Conservation (phyloP, 2,329 filamentous ascomycete species). For the Colletotrichum nymphaeae region DNA sequence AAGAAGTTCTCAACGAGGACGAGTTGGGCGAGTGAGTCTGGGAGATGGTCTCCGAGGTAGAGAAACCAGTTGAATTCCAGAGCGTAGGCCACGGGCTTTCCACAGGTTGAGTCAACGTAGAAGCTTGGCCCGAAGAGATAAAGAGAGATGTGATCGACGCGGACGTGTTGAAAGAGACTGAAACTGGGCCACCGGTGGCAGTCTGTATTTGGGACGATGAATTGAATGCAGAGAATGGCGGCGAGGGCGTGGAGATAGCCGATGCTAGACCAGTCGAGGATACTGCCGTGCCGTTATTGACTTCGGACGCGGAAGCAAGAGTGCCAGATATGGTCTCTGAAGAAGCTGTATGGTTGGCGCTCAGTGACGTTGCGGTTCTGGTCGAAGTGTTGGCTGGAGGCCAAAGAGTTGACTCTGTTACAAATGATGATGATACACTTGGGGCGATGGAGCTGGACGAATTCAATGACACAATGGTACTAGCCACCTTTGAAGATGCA, state of each 20-base stretch:
- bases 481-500: background rate
- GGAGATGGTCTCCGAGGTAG: background rate
- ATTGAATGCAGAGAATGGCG: constrained; percentile 11
- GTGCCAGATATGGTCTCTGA: constrained; percentile 10
- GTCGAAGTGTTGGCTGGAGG: background rate
- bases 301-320: constrained; percentile 10
- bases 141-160: background rate
- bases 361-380: background rate
- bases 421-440: background rate
- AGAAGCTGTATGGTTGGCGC: background rate
- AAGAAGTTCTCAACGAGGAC: background rate
- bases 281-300: background rate
- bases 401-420: background rate
- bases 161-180: background rate
- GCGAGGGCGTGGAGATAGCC: background rate
- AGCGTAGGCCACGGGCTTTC: constrained; percentile 12
- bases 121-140: background rate
- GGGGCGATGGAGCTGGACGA: background rate
- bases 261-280: background rate
- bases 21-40: background rate
- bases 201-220: background rate
- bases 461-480: background rate
- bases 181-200: background rate
- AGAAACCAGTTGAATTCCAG: constrained; percentile 5
- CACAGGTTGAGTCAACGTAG: constrained; percentile 20